A percentile compares a stretch with the other conserved stretches of the same genome.
Evolutionary conservation across 106 monocot species (phyloP).

Genomic region (Allium fistulosum): DNA sequence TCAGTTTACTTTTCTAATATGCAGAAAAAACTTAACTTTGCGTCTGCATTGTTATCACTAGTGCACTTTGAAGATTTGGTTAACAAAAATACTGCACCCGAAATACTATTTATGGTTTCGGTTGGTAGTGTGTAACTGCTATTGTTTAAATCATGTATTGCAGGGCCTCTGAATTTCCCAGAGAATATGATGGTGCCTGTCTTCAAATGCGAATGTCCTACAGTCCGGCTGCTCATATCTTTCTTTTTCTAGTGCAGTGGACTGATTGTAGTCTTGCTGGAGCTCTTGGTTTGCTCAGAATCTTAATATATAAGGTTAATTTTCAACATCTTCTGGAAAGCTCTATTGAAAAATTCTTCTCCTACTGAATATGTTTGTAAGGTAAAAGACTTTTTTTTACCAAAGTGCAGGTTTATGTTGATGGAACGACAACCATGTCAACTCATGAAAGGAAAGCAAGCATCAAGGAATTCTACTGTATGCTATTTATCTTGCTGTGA

Average conservation of each 20-base stretch:
- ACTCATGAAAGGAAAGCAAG: slow-evolving; percentile 93
- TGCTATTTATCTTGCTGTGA: slow-evolving; percentile 2
- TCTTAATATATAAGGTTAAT: slow-evolving; percentile 50
- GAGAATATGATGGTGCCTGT: slow-evolving; percentile 68
- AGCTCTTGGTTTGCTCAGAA: slow-evolving; percentile 68
- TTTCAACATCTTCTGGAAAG: neutral
- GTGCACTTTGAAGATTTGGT: too few relatives aligned
- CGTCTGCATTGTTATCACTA: too few relatives aligned
- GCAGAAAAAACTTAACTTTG: too few relatives aligned
- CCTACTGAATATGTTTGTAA: neutral
- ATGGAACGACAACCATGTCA: slow-evolving; percentile 95
- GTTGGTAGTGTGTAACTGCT: neutral
- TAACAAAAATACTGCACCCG: too few relatives aligned
- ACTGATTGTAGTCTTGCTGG: slow-evolving; percentile 84
- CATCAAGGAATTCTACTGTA: slow-evolving; percentile 84
- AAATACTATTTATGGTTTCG: neutral
- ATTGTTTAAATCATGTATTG: neutral
- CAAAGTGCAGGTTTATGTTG: slow-evolving; percentile 58
- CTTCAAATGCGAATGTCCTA: slow-evolving; percentile 72
- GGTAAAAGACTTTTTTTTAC: neutral
- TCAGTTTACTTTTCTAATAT: too few relatives aligned
- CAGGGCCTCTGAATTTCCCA: slow-evolving; percentile 68
- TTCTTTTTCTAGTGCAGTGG: slow-evolving; percentile 85
- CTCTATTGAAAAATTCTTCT: too few relatives aligned
- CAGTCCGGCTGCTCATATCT: slow-evolving; percentile 53